These are phyloP conservation scores for Dactylellina leptospora DNA, from an alignment of 2,329 filamentous ascomycete species.

Conservation along the genomic window DNA sequence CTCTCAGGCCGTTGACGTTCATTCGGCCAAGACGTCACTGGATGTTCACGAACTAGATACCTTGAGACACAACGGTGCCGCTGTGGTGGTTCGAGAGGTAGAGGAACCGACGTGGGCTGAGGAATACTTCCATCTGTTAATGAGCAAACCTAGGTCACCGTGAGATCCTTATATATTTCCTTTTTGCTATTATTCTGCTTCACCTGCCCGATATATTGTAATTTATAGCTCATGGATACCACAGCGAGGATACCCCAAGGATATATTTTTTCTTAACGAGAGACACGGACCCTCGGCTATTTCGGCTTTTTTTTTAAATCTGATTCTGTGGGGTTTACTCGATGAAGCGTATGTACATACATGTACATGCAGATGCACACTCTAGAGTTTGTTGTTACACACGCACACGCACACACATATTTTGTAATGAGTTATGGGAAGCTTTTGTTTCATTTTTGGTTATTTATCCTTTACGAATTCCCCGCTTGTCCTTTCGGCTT, in stretches of 20 bases:
- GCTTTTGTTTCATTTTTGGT: neutral
- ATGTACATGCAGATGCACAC: neutral
- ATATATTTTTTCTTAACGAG: constrained; percentile 5
- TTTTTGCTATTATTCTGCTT: constrained; percentile 17
- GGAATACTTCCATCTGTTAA: constrained; percentile 46
- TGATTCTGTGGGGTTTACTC: too few relatives aligned
- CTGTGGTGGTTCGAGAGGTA: constrained; percentile 34
- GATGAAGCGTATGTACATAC: neutral
- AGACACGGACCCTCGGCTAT: too few relatives aligned
- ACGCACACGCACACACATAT: constrained; percentile 19
- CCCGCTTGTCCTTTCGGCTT: neutral
- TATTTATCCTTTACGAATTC: neutral
- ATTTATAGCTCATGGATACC: constrained; percentile 20
- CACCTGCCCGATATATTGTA: constrained; percentile 15
- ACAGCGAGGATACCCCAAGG: constrained; percentile 34
- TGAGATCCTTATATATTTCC: constrained; percentile 13
- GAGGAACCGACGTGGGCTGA: constrained; percentile 49
- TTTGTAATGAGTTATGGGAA: constrained; percentile 19
- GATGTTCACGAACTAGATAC: constrained; percentile 44
- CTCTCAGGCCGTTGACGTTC: constrained; percentile 48
- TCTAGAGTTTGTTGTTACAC: neutral
- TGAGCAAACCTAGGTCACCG: constrained; percentile 36
- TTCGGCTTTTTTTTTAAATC: too few relatives aligned
- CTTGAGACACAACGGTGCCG: constrained; percentile 14
- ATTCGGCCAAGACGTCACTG: constrained; percentile 46